These are phyloP conservation scores for Starmerella floris DNA, from an alignment of 805 yeast genomes.

Conservation along the genomic window DNA sequence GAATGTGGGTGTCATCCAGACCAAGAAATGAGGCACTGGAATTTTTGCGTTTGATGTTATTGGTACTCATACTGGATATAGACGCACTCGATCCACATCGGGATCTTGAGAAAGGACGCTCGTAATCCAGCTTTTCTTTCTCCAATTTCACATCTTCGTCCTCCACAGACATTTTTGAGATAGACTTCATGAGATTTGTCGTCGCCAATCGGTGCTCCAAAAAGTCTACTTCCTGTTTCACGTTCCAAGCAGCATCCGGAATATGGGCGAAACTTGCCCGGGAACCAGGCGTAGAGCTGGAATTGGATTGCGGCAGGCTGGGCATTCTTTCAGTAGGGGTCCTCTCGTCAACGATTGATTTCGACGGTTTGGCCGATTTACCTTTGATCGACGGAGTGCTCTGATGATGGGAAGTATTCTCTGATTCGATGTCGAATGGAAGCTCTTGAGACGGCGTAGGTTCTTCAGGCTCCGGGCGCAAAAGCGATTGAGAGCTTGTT, in stretches of 20 bases:
- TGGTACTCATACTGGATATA: background rate
- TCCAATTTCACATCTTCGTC: slow-evolving; percentile 15
- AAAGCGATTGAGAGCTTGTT: slow-evolving; percentile 5
- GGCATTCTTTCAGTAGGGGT: slow-evolving; percentile 5
- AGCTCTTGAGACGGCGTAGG: slow-evolving; percentile 12
- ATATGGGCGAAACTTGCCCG: background rate
- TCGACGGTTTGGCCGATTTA: slow-evolving; percentile 13
- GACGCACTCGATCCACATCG: slow-evolving; percentile 2
- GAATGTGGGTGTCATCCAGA: slow-evolving; percentile 1
- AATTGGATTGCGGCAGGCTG: background rate
- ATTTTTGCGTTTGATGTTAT: slow-evolving; percentile 1
- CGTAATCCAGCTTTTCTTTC: slow-evolving; percentile 2
- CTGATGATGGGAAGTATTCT: slow-evolving; percentile 1
- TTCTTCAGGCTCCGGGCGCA: slow-evolving; percentile 10
- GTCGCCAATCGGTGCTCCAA: slow-evolving; percentile 1
- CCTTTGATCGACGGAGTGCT: slow-evolving; percentile 6
- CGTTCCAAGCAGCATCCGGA: background rate
- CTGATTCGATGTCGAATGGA: slow-evolving; percentile 18
- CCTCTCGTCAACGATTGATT: slow-evolving; percentile 19
- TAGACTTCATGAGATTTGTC: background rate
- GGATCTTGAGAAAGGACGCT: background rate
- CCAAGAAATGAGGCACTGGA: slow-evolving; percentile 5
- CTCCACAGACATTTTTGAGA: slow-evolving; percentile 1
- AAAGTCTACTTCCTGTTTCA: background rate
- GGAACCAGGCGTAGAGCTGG: background rate